Evolutionary conservation across 331 rosid species (phyloP).

Genomic region (Stylosanthes scabra): DNA sequence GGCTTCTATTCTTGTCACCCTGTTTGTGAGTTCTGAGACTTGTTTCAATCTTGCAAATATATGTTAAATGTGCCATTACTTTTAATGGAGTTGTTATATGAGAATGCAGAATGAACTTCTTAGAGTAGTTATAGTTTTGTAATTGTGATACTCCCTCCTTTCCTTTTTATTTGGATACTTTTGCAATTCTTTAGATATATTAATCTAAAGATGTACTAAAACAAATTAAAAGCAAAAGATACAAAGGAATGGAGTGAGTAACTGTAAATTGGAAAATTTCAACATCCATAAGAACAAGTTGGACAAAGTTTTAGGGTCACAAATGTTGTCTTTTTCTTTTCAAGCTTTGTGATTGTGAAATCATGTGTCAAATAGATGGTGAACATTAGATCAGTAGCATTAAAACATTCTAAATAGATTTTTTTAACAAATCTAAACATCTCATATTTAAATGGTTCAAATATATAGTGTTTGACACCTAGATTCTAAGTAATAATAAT

Average conservation of each 20-base stretch:
- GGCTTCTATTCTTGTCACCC: slow-evolving; percentile 43
- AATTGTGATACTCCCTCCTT: too few relatives aligned
- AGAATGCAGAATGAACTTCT: slow-evolving; percentile 28
- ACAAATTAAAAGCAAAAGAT: not conserved
- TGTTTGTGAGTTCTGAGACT: slow-evolving; percentile 32
- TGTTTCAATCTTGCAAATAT: slow-evolving; percentile 36
- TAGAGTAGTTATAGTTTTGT: not conserved
- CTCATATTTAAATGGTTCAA: slow-evolving; percentile 68
- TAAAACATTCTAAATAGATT: not conserved
- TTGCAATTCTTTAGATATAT: too few relatives aligned
- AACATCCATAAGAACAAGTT: not conserved
- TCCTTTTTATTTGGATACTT: too few relatives aligned
- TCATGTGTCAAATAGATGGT: too few relatives aligned
- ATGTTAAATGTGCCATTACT: slow-evolving; percentile 29
- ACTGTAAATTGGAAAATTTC: not conserved
- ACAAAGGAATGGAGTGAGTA: too few relatives aligned
- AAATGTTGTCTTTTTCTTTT: too few relatives aligned
- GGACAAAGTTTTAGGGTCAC: not conserved
- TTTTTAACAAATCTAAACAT: slow-evolving; percentile 13
- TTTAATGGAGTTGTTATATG: slow-evolving; percentile 26
- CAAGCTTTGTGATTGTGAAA: too few relatives aligned
- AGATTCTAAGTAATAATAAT: too few relatives aligned
- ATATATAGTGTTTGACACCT: too few relatives aligned
- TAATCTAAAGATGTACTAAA: too few relatives aligned
- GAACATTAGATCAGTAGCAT: not conserved